Conservation (phyloP, 176 grass and related monocot genomes). For the Rhynchospora tenuis region DNA sequence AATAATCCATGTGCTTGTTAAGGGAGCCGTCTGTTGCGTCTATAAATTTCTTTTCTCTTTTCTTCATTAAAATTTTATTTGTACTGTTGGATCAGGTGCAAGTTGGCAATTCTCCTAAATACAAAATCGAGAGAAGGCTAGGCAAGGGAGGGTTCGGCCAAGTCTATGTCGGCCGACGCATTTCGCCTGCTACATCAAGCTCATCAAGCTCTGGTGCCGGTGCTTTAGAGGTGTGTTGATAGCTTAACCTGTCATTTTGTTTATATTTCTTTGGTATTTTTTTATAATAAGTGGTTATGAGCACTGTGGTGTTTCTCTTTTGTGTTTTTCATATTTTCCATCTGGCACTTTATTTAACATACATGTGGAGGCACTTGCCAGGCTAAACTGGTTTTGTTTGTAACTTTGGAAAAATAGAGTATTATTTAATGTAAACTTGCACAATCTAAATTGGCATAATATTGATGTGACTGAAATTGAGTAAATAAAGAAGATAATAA, state of each 20-base stretch:
- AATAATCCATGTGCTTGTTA: background rate
- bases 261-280: background rate
- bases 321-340: background rate
- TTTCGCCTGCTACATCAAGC: constrained; percentile 29
- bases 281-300: background rate
- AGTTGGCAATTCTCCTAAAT: constrained; percentile 77
- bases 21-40: background rate
- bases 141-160: constrained; percentile 99
- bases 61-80: background rate
- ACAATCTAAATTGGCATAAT: background rate
- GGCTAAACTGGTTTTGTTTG: background rate
- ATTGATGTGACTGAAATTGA: background rate
- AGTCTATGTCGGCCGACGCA: constrained; percentile 89
- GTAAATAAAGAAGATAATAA: background rate
- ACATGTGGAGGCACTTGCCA: no score
- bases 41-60: background rate
- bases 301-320: background rate
- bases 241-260: background rate
- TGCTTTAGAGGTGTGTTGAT: constrained; percentile 58
- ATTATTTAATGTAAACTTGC: background rate
- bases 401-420: background rate
- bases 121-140: constrained; percentile 77
- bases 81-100: constrained; percentile 51
- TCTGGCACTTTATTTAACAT: no score
- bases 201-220: constrained; percentile 39